Evolutionary conservation across 345 rosid species (phyloP).

Genomic region (Bruguiera gymnorhiza): DNA sequence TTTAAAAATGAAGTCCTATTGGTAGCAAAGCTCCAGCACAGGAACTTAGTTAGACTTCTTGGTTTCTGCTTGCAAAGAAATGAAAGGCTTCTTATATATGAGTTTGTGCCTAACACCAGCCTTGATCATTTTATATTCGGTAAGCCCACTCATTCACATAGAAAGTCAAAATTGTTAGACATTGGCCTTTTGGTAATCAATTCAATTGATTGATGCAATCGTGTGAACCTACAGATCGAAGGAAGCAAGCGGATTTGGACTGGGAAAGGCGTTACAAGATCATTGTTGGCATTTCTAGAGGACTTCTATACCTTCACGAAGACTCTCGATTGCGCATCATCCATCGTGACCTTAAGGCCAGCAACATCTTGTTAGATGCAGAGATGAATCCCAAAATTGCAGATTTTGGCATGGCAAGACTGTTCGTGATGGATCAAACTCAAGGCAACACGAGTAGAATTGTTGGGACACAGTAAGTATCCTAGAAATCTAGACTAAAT

Average conservation of each 20-base stretch:
- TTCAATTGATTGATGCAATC: background rate
- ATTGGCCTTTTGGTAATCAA: too few species aligned
- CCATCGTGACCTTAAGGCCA: conserved; percentile 48
- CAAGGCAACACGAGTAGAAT: conserved; percentile 33
- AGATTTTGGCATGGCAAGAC: conserved; percentile 50
- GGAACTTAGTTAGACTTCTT: too few species aligned
- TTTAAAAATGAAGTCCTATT: too few species aligned
- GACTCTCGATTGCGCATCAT: conserved; percentile 43
- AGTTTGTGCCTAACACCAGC: too few species aligned
- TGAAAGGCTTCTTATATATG: too few species aligned
- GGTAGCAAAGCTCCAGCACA: too few species aligned
- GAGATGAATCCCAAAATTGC: conserved; percentile 47
- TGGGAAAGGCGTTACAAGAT: conserved; percentile 39
- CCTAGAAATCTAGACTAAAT: background rate
- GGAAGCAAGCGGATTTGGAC: conserved; percentile 10
- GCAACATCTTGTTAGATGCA: conserved; percentile 40
- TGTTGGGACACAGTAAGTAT: conserved; percentile 43
- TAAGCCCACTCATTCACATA: too few species aligned
- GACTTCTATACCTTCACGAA: conserved; percentile 47
- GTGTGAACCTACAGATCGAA: conserved; percentile 15
- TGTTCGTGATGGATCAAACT: conserved; percentile 36
- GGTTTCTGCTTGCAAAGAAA: too few species aligned
- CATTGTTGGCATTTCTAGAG: conserved; percentile 39
- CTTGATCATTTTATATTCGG: too few species aligned
- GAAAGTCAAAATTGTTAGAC: too few species aligned